Evolutionary conservation across 495 filamentous ascomycete genomes (phyloP), one percentile per base, ranked within the genome.

Genomic region (Chlorociboria aeruginascens): DNA sequence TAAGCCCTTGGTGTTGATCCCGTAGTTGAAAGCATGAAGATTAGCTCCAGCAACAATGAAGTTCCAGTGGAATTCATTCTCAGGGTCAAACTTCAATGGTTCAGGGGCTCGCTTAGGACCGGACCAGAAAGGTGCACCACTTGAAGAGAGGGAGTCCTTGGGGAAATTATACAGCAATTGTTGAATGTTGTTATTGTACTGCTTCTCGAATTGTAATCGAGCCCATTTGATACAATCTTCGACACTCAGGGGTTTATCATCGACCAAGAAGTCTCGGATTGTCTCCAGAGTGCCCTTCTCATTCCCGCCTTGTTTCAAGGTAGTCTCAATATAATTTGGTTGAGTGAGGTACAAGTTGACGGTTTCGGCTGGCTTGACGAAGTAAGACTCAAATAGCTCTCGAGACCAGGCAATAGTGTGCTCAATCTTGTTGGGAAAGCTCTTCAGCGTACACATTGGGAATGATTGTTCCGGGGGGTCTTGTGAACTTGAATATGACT

Each of bases 361-460:
- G 12, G 89, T 81, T 67, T 99, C 92, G 13, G 90, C 85, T 11
- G 89, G 86, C 46, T 89, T 89, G 49, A 93, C 87, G 56, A 95
- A 99, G 48, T 83, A 89, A 14, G 80, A 79, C 64, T 95, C 86
- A 70, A 99, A 99, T 16, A 95, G 70, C 59, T 97, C 92, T 39
- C 90, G 79, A 25, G 89, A 85, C 93, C 93, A 99, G 16, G 93
- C 93, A 63, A 99, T 99, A 6, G 93, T 99, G 61, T 99, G 93
- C 67, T 99, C 87, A 61, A 99, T 99, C 59, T 81, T 83, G 70
- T 99, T 99, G 47, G 93, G 93, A 74, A 99, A 99, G 70, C 89
- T 95, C 51, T 89, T 78, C 46, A 99, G 71, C 3, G 93, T 99
- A 63, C 93, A 99, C 86, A 95, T 95, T 2, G 93, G 93, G 78